Evolutionary conservation across 2,329 filamentous ascomycete genomes (phyloP).

Genomic region (Orbilia javanica): DNA sequence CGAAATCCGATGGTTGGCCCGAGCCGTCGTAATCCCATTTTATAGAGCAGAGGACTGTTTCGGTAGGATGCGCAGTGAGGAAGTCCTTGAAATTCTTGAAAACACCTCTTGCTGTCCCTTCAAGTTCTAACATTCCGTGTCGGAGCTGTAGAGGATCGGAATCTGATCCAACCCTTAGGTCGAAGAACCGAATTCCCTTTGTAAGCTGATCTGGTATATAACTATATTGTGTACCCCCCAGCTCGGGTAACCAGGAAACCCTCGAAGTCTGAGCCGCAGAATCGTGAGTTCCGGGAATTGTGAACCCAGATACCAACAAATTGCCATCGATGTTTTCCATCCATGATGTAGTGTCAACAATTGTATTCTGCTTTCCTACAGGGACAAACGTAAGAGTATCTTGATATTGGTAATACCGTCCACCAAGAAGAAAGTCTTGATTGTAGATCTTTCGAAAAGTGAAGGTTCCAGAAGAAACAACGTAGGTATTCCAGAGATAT

Average conservation of each 20-base stretch:
- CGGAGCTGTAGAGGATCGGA: slow-evolving; percentile 26
- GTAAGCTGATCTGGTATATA: slow-evolving; percentile 15
- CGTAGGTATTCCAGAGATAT: slow-evolving; percentile 27
- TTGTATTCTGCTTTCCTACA: background rate
- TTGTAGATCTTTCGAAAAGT: slow-evolving; percentile 25
- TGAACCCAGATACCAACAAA: slow-evolving; percentile 26
- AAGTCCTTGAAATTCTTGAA: slow-evolving; percentile 23
- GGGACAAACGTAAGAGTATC: slow-evolving; percentile 25
- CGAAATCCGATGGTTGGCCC: slow-evolving; percentile 22
- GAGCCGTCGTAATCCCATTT: slow-evolving; percentile 36
- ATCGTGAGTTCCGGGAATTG: slow-evolving; percentile 33
- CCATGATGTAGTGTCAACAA: slow-evolving; percentile 23
- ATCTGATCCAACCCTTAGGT: slow-evolving; percentile 15
- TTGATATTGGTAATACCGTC: slow-evolving; percentile 29
- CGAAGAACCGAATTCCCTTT: slow-evolving; percentile 37
- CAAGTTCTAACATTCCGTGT: slow-evolving; percentile 25
- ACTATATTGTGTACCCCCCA: slow-evolving; percentile 24
- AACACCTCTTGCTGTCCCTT: slow-evolving; percentile 9
- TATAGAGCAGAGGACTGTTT: slow-evolving; percentile 32
- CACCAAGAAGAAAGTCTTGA: slow-evolving; percentile 20
- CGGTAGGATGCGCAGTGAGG: slow-evolving; percentile 2
- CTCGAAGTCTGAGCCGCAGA: slow-evolving; percentile 2
- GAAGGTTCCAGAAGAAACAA: slow-evolving; percentile 24
- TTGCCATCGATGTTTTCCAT: slow-evolving; percentile 24
- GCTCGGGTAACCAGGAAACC: slow-evolving; percentile 24